Evolutionary conservation across 306 rosid genomes (phyloP).

Genomic region (Inga laurina): DNA sequence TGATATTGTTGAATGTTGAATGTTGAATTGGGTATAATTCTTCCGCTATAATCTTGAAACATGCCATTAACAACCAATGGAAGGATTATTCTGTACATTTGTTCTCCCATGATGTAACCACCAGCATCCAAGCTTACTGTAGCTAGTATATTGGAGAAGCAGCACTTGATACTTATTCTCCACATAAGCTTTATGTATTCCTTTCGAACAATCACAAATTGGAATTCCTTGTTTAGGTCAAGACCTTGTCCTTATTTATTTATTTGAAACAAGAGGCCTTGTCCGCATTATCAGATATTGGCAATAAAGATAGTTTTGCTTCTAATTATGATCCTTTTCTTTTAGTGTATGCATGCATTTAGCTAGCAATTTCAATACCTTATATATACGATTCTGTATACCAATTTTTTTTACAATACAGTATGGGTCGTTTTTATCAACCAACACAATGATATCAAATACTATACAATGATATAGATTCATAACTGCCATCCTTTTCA

Average conservation of each 20-base stretch:
- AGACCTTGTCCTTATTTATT: background rate
- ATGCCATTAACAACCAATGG: background rate
- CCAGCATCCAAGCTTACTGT: background rate
- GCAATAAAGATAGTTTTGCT: background rate
- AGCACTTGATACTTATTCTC: background rate
- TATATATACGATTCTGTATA: background rate
- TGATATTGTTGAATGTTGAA: background rate
- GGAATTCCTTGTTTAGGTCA: background rate
- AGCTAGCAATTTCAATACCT: background rate
- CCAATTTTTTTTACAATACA: background rate
- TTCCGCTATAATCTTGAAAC: background rate
- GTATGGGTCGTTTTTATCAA: background rate
- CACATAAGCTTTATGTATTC: background rate
- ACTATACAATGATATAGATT: background rate
- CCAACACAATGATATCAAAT: background rate
- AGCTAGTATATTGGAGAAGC: background rate
- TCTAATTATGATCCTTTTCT: background rate
- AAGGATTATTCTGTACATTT: background rate
- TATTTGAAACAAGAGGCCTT: background rate
- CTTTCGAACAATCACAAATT: background rate
- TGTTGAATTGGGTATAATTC: background rate
- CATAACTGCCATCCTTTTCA: background rate
- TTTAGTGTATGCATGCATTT: background rate
- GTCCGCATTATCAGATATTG: background rate
- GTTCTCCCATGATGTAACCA: background rate